phyloP scores from a whole-genome alignment of 2,329 filamentous ascomycete species.

The Neofusicoccum ribis region DNA sequence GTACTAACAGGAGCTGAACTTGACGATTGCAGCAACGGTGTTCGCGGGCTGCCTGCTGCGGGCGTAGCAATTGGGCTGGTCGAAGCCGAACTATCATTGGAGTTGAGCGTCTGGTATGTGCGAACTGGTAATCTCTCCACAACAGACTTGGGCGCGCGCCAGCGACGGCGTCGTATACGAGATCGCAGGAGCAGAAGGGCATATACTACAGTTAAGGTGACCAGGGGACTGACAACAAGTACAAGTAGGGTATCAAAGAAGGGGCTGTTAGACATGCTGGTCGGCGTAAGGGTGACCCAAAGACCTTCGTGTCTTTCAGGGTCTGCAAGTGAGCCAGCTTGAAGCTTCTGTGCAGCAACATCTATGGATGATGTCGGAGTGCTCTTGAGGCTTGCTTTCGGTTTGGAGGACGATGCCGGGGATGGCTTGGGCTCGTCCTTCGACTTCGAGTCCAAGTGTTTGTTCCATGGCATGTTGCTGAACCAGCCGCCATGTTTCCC shows the following conservation, averaged over 20 bases:
- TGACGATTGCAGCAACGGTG: conserved; percentile 68
- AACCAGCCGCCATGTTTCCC: conserved; percentile 30
- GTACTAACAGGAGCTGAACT: conserved; percentile 25
- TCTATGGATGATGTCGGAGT: conserved; percentile 21
- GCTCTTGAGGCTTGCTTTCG: conserved; percentile 22
- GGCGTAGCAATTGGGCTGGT: conserved; percentile 63
- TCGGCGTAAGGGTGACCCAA: conserved; percentile 95
- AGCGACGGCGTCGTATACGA: conserved; percentile 82
- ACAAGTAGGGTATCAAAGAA: conserved; percentile 98
- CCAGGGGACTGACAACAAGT: conserved; percentile 88
- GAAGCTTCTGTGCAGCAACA: background rate
- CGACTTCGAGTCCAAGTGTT: conserved; percentile 26
- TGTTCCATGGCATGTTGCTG: conserved; percentile 26
- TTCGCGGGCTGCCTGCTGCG: conserved; percentile 68
- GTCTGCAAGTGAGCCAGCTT: background rate
- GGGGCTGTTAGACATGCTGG: conserved; percentile 80
- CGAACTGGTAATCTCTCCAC: conserved; percentile 93
- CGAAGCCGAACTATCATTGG: conserved; percentile 58
- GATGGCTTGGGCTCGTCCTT: background rate
- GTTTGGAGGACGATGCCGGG: background rate
- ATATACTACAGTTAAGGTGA: conserved; percentile 92
- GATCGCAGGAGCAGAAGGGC: conserved; percentile 83
- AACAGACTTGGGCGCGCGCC: conserved; percentile 96
- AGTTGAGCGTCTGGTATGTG: conserved; percentile 84
- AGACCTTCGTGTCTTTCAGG: conserved; percentile 68